Base-by-base conservation (phyloP, 2,329 filamentous ascomycete species). In the Fusarium duplospermum region DNA sequence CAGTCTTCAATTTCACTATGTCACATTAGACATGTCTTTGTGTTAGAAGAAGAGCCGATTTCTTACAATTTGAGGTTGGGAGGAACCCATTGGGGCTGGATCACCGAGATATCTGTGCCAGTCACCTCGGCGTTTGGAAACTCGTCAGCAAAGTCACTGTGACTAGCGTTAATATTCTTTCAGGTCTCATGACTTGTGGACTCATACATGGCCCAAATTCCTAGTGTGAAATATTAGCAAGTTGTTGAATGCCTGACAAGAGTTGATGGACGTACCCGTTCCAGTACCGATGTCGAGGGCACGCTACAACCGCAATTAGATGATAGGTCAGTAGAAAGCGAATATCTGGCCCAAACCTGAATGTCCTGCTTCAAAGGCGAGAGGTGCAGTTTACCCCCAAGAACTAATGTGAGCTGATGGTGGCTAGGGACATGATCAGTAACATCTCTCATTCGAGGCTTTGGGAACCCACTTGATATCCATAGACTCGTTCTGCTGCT, bases 71-170 rank as follows among this genome's bases (percentile, higher is more conserved):
- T 86, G 66, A 91, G 88, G 76, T 77, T 77, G 4, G 76, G 67
- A 4, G 75, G 75, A 2, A 91, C 85, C 80, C 87, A 87, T 33
- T 81, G 81, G 2, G 88, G 88, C 74, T 90, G 89, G 14, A 89
- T 88, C 2, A 88, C 87, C 20, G 86, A 88, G 14, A 90, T 83
- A 76, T 90, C 88, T 9, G 86, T 88, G 56, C 88, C 88, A 42
- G 84, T 83, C 14, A 80, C 87, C 82, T 76, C 82, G 69, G 78
- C 84, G 70, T 82, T 75, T 24, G 86, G 86, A 52, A 84, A 85
- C 14, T 83, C 70, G 64, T 87, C 78, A 71, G 83, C 79, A 62
- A 82, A 78, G 70, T 89, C 89, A 68, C 90, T 90, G 16, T 40
- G 18, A n/a, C 16, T 27, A n/a, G 18, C 2, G 50, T 64, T 4